Conservation (phyloP, 140 eudicot species). For the Erigeron philadelphicus region DNA sequence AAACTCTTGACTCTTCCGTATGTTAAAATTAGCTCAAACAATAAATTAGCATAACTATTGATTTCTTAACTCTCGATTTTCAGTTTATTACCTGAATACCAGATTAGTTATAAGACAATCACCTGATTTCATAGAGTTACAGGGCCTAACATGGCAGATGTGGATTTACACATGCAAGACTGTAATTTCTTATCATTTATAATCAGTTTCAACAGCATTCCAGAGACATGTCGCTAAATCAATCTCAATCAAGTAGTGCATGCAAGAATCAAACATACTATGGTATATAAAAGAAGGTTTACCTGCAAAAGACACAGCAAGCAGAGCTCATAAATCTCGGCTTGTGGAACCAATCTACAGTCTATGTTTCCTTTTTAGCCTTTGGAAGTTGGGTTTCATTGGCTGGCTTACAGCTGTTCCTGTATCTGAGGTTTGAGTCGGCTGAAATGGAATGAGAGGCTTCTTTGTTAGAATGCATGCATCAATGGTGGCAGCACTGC, state of each 20-base stretch:
- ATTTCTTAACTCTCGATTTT: neutral
- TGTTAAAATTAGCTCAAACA: neutral
- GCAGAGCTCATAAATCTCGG: conserved; percentile 22
- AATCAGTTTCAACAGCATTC: neutral
- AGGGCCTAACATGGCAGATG: neutral
- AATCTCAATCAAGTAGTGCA: neutral
- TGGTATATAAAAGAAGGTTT: neutral
- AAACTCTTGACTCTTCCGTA: neutral
- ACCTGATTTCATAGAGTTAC: neutral
- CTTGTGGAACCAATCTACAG: conserved; percentile 13
- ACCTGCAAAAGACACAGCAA: neutral
- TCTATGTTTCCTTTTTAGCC: conserved; percentile 49
- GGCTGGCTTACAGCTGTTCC: conserved; percentile 54
- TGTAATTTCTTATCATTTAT: conserved; percentile 19
- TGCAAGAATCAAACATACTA: neutral
- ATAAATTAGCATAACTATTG: neutral
- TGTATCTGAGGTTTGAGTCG: conserved; percentile 39
- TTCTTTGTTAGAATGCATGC: conserved; percentile 39
- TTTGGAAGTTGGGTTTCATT: conserved; percentile 72
- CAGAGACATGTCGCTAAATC: neutral
- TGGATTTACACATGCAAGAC: neutral
- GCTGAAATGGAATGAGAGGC: conserved; percentile 64
- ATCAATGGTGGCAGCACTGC: conserved; percentile 35
- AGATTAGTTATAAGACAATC: conserved; percentile 4
- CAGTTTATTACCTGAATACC: neutral